A percentile compares a stretch with the other conserved stretches of the same genome.
Conservation (phyloP, 2,329 filamentous ascomycete genomes). For the Beauveria bassiana region DNA sequence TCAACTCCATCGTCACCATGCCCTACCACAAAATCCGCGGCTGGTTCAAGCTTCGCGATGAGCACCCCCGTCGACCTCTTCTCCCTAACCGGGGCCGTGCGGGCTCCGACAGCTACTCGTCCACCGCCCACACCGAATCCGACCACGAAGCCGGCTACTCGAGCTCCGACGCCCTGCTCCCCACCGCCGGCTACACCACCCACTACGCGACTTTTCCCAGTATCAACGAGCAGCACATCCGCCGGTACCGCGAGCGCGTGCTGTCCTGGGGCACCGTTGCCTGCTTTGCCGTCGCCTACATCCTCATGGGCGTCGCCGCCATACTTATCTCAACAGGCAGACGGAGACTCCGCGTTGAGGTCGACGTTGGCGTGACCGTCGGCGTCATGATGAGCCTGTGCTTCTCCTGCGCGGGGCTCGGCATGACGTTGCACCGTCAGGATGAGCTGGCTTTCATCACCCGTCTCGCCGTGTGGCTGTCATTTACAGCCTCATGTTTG, state of each 20-base stretch:
- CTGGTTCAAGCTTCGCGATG: constrained; percentile 36
- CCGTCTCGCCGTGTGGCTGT: constrained; percentile 31
- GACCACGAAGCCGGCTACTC: constrained; percentile 44
- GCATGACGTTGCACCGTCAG: constrained; percentile 46
- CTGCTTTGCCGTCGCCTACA: constrained; percentile 50
- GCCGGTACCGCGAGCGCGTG: constrained; percentile 44
- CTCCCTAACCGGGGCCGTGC: constrained; percentile 17
- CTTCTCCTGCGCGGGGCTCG: constrained; percentile 54
- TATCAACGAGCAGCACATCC: constrained; percentile 41
- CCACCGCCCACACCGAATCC: constrained; percentile 29
- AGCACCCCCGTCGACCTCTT: constrained; percentile 22
- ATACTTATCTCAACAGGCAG: constrained; percentile 61
- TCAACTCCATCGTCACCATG: constrained; percentile 43
- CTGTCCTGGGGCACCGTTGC: constrained; percentile 46
- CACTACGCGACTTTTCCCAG: constrained; percentile 47
- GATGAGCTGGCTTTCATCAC: constrained; percentile 36
- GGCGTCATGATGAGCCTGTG: constrained; percentile 61
- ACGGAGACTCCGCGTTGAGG: constrained; percentile 60
- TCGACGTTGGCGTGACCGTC: constrained; percentile 64
- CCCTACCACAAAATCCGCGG: constrained; percentile 44
- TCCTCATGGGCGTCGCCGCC: constrained; percentile 56
- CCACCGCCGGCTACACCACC: constrained; percentile 41
- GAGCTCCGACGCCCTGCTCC: constrained; percentile 41
- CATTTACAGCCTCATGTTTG: constrained; percentile 31
- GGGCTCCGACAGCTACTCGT: constrained; percentile 23